These are phyloP conservation scores for Isabelozyma heimii DNA, from an alignment of 805 yeast species.

Conservation along the genomic window DNA sequence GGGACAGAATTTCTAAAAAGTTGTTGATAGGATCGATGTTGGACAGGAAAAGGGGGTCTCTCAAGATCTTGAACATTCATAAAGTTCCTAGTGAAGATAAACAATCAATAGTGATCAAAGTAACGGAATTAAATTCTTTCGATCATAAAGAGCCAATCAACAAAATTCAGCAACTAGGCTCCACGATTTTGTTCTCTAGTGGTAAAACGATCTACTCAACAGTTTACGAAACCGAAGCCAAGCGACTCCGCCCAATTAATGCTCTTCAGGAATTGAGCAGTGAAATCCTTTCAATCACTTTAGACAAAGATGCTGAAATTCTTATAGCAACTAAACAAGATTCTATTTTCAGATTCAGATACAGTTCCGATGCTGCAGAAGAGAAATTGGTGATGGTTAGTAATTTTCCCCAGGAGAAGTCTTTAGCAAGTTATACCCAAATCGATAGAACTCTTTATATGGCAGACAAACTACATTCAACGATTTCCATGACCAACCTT, in stretches of 20 bases:
- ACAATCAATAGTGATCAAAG: slow-evolving; percentile 12
- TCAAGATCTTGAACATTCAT: slow-evolving; percentile 34
- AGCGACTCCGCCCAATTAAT: slow-evolving; percentile 26
- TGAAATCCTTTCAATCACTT: slow-evolving; percentile 22
- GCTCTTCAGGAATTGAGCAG: slow-evolving; percentile 26
- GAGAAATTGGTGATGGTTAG: slow-evolving; percentile 8
- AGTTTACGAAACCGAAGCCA: slow-evolving; percentile 28
- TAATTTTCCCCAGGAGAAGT: neutral
- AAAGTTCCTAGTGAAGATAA: slow-evolving; percentile 13
- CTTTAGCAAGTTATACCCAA: slow-evolving; percentile 17
- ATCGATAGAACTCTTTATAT: neutral
- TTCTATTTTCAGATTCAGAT: slow-evolving; percentile 29
- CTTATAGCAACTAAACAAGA: slow-evolving; percentile 32
- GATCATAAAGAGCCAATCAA: slow-evolving; percentile 30
- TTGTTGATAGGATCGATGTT: slow-evolving; percentile 28
- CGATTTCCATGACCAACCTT: slow-evolving; percentile 23
- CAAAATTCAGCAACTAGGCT: slow-evolving; percentile 30
- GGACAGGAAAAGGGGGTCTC: slow-evolving; percentile 19
- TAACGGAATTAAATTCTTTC: slow-evolving; percentile 31
- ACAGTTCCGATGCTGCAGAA: slow-evolving; percentile 5
- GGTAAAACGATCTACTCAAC: slow-evolving; percentile 29
- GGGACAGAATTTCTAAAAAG: slow-evolving; percentile 31
- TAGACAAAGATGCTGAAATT: slow-evolving; percentile 12
- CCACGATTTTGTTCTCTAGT: slow-evolving; percentile 31
- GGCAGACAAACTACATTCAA: slow-evolving; percentile 32